phyloP scores from a whole-genome alignment of 1,284 basidiomycete species.

The Gyrodon tennesseensis region DNA sequence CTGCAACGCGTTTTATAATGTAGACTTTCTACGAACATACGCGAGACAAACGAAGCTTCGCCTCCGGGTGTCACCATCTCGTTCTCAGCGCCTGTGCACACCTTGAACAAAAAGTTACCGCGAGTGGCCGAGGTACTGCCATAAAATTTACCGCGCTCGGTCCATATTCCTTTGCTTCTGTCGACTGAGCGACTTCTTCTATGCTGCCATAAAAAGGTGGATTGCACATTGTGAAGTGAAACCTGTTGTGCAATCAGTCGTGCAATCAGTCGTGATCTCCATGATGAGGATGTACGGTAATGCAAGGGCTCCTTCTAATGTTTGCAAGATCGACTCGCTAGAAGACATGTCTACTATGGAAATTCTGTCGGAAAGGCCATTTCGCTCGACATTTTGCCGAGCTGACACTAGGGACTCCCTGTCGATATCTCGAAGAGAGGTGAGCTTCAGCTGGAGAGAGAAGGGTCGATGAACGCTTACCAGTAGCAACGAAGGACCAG shows the following conservation, averaged over 20 bases:
- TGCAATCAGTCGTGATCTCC: background rate
- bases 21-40: constrained; percentile 78
- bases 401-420: constrained; percentile 58
- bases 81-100: constrained; percentile 77
- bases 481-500: constrained; percentile 71
- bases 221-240: constrained; percentile 89
- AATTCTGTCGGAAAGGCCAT: constrained; percentile 57
- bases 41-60: constrained; percentile 73
- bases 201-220: constrained; percentile 85
- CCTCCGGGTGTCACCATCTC: constrained; percentile 91
- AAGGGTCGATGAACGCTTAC: constrained; percentile 44
- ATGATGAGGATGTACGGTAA: constrained; percentile 26
- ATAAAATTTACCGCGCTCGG: constrained; percentile 60
- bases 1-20: constrained; percentile 52
- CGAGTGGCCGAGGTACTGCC: constrained; percentile 1
- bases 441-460: constrained; percentile 6
- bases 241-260: constrained; percentile 38
- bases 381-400: constrained; percentile 55
- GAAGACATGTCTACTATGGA: constrained; percentile 47
- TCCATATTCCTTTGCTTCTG: constrained; percentile 60
- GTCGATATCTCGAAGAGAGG: constrained; percentile 62
- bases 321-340: constrained; percentile 54
- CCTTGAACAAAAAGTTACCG: constrained; percentile 41
- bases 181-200: constrained; percentile 65
- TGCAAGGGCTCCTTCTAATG: constrained; percentile 43